A percentile compares a stretch with the other conserved stretches of the same genome.
These are phyloP conservation scores for Trichaptum fuscoviolaceum DNA, from an alignment of 768 basidiomycete species.

Conservation along the genomic window DNA sequence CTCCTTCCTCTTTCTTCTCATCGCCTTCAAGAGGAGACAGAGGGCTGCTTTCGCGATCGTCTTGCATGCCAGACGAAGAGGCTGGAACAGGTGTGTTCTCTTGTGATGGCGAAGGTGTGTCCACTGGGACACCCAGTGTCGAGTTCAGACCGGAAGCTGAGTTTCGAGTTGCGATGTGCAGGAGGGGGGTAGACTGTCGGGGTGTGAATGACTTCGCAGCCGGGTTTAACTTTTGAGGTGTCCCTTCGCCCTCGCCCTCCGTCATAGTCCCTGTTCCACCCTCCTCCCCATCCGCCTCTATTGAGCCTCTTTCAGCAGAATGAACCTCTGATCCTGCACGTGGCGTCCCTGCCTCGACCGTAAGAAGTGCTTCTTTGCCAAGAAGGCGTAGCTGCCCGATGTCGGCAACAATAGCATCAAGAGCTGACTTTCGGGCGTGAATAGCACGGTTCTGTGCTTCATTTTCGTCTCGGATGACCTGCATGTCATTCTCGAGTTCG, in stretches of 20 bases:
- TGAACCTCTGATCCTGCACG: constrained; percentile 16
- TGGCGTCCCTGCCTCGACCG: constrained; percentile 18
- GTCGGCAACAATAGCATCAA: constrained; percentile 61
- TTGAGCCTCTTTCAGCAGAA: constrained; percentile 10
- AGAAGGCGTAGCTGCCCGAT: constrained; percentile 57
- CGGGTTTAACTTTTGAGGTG: constrained; percentile 29
- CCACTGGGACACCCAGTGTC: not conserved
- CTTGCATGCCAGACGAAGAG: constrained; percentile 4
- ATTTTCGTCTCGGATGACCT: constrained; percentile 67
- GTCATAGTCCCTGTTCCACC: constrained; percentile 16
- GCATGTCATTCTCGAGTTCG: constrained; percentile 72
- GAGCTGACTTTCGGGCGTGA: constrained; percentile 58
- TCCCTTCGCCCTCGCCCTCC: constrained; percentile 34
- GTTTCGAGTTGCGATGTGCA: constrained; percentile 4
- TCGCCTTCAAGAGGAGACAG: constrained; percentile 3
- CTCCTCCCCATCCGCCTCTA: constrained; percentile 17
- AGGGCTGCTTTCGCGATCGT: constrained; percentile 4
- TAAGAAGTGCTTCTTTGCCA: constrained; percentile 59
- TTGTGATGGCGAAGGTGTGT: not conserved
- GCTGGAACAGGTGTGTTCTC: not conserved
- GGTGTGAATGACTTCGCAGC: constrained; percentile 29
- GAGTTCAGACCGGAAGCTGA: not conserved
- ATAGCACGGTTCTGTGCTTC: constrained; percentile 66
- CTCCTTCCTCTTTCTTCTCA: constrained; percentile 2
- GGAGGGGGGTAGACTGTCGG: constrained; percentile 22